Evolutionary conservation across 2,329 filamentous ascomycete species (phyloP).

Genomic region (Pseudogymnoascus sp.): DNA sequence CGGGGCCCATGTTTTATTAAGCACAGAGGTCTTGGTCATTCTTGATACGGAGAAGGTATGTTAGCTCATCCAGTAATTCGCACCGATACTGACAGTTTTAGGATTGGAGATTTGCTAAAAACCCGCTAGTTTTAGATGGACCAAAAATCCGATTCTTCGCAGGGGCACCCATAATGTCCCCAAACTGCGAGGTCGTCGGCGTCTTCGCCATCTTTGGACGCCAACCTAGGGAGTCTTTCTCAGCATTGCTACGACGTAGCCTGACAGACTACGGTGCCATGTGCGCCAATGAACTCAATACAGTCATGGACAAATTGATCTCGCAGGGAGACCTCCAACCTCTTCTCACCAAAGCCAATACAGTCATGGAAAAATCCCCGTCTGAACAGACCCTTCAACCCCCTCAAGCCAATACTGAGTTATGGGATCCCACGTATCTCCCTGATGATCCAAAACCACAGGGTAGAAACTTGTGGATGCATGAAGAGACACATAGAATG

Average conservation of each 20-base stretch:
- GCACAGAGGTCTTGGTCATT: slow-evolving; percentile 28
- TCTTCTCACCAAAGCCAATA: not conserved
- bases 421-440: not conserved
- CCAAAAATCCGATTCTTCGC: slow-evolving; percentile 32
- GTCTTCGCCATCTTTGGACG: slow-evolving; percentile 28
- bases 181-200: slow-evolving; percentile 25
- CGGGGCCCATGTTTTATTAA: slow-evolving; percentile 31
- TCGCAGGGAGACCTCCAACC: not conserved
- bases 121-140: slow-evolving; percentile 25
- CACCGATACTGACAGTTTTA: slow-evolving; percentile 13
- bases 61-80: not conserved
- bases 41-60: slow-evolving; percentile 29
- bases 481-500: not conserved
- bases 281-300: not conserved
- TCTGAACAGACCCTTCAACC: too few species aligned
- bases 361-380: not conserved
- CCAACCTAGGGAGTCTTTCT: slow-evolving; percentile 23
- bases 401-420: not conserved
- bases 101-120: slow-evolving; percentile 32
- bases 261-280: slow-evolving; percentile 24
- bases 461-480: not conserved
- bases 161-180: slow-evolving; percentile 30
- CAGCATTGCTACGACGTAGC: slow-evolving; percentile 21
- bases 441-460: not conserved
- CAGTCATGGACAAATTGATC: not conserved